Percentiles rank a stretch among this genome's conserved stretches.
These are phyloP conservation scores for Carex myosuroides DNA, from an alignment of 176 grass and related monocot species.

Conservation along the genomic window DNA sequence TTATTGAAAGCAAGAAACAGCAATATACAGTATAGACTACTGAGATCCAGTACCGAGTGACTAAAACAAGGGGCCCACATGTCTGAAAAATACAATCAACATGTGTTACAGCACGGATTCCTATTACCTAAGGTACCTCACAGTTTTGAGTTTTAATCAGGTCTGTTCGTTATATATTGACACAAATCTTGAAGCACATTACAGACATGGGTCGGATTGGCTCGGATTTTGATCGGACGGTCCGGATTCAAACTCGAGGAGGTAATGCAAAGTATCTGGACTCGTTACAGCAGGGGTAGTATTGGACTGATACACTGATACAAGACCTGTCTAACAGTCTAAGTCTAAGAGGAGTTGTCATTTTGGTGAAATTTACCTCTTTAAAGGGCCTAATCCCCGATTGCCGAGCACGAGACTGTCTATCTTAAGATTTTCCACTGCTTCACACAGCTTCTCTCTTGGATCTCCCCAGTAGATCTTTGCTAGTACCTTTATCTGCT, in stretches of 20 bases:
- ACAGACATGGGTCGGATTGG: no score
- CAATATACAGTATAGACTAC: background rate
- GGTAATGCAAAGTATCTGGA: no score
- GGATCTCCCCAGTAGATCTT: slow-evolving; percentile 91
- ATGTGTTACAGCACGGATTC: background rate
- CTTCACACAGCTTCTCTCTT: slow-evolving; percentile 77
- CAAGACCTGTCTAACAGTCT: no score
- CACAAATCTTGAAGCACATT: no score
- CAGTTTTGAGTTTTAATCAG: no score
- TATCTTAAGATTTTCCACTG: slow-evolving; percentile 71
- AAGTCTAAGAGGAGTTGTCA: background rate
- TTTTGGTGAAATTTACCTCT: slow-evolving; percentile 44
- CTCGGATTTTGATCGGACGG: no score
- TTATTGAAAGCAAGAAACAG: background rate
- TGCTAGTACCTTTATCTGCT: slow-evolving; percentile 67
- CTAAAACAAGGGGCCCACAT: background rate
- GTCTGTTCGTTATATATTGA: no score
- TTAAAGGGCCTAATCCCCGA: slow-evolving; percentile 71
- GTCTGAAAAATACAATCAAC: background rate
- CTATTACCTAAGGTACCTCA: no score
- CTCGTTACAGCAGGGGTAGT: background rate
- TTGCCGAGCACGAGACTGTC: slow-evolving; percentile 58
- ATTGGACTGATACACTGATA: background rate
- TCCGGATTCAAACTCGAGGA: no score
- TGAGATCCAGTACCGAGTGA: background rate